Evolutionary conservation across 164 flowering plant species (phyloP).

Genomic region (Tinospora cordifolia): DNA sequence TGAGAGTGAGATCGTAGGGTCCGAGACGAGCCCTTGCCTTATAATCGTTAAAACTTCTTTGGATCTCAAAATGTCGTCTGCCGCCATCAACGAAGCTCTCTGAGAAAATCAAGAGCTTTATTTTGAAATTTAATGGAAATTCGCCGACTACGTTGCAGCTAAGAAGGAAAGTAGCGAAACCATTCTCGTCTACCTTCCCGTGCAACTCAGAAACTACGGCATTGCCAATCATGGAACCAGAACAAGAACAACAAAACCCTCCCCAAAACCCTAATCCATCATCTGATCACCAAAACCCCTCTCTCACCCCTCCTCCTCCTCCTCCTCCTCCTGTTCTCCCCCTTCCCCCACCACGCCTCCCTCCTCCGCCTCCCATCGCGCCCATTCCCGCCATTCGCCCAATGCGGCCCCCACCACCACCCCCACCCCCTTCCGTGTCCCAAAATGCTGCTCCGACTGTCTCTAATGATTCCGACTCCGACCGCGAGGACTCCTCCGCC

Average conservation of each 20-base stretch:
- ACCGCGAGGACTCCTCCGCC: constrained; percentile 32
- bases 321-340: constrained; percentile 18
- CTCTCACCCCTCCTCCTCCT: constrained; percentile 10
- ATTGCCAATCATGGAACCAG: background rate
- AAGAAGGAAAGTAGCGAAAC: too few relatives aligned
- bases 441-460: constrained; percentile 44
- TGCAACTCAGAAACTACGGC: background rate
- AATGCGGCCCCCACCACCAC: constrained; percentile 42
- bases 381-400: constrained; percentile 41
- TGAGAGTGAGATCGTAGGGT: constrained; percentile 43
- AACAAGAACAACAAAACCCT: background rate
- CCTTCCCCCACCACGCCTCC: too few relatives aligned
- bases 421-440: constrained; percentile 13
- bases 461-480: constrained; percentile 53
- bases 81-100: constrained; percentile 11
- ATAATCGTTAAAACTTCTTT: constrained; percentile 56
- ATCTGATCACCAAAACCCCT: background rate
- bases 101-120: too few relatives aligned
- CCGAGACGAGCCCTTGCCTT: constrained; percentile 80
- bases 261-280: background rate
- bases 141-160: too few relatives aligned
- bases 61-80: constrained; percentile 11
- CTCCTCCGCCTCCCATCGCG: constrained; percentile 32
- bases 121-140: too few relatives aligned
- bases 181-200: background rate